Percentiles rank a stretch among this genome's conserved stretches.
phyloP scores from a whole-genome alignment of 768 basidiomycete genomes.

The Sporobolomyces phaffii region DNA sequence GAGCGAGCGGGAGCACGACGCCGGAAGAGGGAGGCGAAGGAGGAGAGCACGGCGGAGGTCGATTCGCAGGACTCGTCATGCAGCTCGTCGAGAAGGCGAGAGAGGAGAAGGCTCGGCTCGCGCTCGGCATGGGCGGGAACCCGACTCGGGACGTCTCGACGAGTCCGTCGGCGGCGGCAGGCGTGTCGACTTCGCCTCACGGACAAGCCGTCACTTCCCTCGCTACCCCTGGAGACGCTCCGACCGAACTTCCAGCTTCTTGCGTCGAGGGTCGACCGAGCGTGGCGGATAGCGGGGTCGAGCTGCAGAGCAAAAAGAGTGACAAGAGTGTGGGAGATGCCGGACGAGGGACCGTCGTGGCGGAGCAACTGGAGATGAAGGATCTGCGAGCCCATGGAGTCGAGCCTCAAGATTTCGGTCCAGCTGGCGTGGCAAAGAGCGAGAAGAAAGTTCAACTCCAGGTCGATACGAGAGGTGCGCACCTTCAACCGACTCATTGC shows the following conservation, averaged over 20 bases:
- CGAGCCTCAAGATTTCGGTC: not conserved
- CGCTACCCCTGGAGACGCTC: slow-evolving; percentile 1
- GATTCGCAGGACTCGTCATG: slow-evolving; percentile 33
- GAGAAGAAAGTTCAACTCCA: not conserved
- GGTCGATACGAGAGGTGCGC: not conserved
- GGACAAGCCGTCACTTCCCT: not conserved
- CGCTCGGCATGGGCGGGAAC: slow-evolving; percentile 12
- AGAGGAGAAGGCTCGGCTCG: slow-evolving; percentile 33
- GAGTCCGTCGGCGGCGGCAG: not conserved
- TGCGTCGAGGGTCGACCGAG: slow-evolving; percentile 4
- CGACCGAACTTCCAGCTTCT: not conserved
- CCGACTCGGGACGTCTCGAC: not conserved
- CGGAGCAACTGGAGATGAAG: not conserved
- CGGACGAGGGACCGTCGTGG: not conserved
- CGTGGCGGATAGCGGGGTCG: slow-evolving; percentile 20
- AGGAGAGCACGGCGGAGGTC: slow-evolving; percentile 10
- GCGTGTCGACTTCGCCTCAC: slow-evolving; percentile 11
- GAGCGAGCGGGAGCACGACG: not conserved
- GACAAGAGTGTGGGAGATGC: slow-evolving; percentile 5
- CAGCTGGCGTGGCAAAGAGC: not conserved
- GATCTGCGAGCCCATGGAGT: not conserved
- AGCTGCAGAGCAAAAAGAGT: slow-evolving; percentile 13
- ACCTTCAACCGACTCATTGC: too few species aligned
- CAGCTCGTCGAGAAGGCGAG: slow-evolving; percentile 34
- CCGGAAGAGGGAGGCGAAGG: slow-evolving; percentile 10